Evolutionary conservation across 768 basidiomycete genomes (phyloP), one percentile per base, ranked within the genome.

Genomic region (Russula compacta): DNA sequence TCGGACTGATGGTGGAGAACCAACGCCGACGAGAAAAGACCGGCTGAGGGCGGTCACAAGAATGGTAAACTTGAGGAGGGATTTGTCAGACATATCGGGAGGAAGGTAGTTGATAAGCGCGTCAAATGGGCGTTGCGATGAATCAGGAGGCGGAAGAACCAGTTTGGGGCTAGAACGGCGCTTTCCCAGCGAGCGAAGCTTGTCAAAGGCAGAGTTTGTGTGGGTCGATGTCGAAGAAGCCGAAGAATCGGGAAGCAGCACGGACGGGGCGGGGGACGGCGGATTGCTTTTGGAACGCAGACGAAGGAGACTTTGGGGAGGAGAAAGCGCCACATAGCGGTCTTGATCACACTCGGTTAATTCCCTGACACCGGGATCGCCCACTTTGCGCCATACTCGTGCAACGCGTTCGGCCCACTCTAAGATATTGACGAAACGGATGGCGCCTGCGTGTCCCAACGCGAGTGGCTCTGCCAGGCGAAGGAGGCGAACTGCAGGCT

Each of bases 321-420:
- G 69, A 2, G 66, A 38, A 14, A 71, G 64, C 49, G 67, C 51
- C 33, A 67, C 64, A n/a, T 67, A 53, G 10, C 65, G 67, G 54
- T 69, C 71, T 15, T 67, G 64, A 36, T 69, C 68, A 49, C 64
- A 64, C 38, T 66, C 61, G 10, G 72, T 65, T 10, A 70, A 48
- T 19, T 68, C 69, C 39, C 67, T 64, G 6, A 70, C 58, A 17
- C 72, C 72, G 24, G 61, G 64, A n/a, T 69, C 68, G 42, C 71
- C 70, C 29, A 68, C 53, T 43, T 69, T 69, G 4, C 75, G 68
- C 76, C 76, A 77, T 11, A 69, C 29, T n/a, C 73, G 69, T 4
- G 71, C 71, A 7, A 76, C 67, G 5, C 72, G 74, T 60, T 76
- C 74, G 0, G 75, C 76, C 73, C 75, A 76, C n/a, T 74, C 74